These are phyloP conservation scores for Trichoderma pleuroti DNA, from an alignment of 2,329 filamentous ascomycete genomes.

Conservation along the genomic window DNA sequence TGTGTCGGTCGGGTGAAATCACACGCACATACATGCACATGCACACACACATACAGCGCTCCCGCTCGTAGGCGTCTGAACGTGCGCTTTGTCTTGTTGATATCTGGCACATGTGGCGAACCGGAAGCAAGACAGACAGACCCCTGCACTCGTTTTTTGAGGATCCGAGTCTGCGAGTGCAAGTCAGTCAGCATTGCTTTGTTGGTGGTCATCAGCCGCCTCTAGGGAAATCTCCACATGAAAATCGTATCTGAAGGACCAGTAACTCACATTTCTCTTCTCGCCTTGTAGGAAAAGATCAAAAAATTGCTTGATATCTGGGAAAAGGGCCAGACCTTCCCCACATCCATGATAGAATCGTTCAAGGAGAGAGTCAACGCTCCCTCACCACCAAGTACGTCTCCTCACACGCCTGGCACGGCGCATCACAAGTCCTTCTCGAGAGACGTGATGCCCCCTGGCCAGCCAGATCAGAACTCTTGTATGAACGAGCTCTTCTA, in stretches of 20 bases:
- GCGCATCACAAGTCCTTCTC: not conserved
- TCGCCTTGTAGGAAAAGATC: conserved; percentile 79
- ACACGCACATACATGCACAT: not conserved
- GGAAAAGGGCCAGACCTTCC: conserved; percentile 94
- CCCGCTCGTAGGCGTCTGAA: conserved; percentile 19
- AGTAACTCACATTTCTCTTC: conserved; percentile 40
- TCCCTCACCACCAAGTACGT: conserved; percentile 62
- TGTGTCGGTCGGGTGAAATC: conserved; percentile 12
- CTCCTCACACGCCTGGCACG: conserved; percentile 4
- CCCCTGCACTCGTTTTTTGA: not conserved
- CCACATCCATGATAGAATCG: conserved; percentile 68
- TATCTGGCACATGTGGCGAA: conserved; percentile 1
- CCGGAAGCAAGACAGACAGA: not conserved
- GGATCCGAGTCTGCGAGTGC: not conserved
- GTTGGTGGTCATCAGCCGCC: conserved; percentile 23
- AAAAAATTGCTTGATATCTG: conserved; percentile 92
- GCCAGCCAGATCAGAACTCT: not conserved
- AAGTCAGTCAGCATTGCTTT: conserved; percentile 27
- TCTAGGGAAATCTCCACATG: conserved; percentile 15
- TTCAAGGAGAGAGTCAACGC: conserved; percentile 79
- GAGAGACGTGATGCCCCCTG: not conserved
- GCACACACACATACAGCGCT: not conserved
- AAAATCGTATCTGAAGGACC: conserved; percentile 23
- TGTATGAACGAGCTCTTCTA: conserved; percentile 31
- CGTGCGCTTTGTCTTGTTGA: conserved; percentile 11